Conservation (phyloP, 2,329 filamentous ascomycete genomes). For the Monosporascus sp. region DNA sequence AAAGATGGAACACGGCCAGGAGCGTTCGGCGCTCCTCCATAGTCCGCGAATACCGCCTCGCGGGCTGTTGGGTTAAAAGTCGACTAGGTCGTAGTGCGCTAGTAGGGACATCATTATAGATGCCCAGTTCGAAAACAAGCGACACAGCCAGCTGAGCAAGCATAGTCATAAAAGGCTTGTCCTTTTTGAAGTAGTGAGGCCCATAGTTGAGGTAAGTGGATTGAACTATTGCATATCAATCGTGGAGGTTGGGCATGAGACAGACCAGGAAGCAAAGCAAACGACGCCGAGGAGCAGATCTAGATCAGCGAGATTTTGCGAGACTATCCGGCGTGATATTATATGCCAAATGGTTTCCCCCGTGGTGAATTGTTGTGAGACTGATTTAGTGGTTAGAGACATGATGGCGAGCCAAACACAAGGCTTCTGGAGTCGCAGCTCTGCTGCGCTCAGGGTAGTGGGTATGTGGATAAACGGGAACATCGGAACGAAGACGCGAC, state of each 20-base stretch:
- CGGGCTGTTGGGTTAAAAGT: conserved; percentile 1
- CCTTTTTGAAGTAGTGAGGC: conserved; percentile 13
- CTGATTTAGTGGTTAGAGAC: conserved; percentile 5
- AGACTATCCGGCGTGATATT: conserved; percentile 14
- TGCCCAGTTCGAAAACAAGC: conserved; percentile 17
- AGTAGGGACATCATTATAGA: conserved; percentile 12
- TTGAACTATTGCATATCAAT: too few species aligned
- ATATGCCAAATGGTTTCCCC: conserved; percentile 14
- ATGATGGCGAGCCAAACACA: conserved; percentile 19
- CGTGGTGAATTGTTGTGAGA: conserved; percentile 13
- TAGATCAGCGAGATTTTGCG: conserved; percentile 11
- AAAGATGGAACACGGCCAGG: conserved; percentile 18
- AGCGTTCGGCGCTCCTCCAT: conserved; percentile 17
- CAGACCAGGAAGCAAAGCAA: conserved; percentile 15
- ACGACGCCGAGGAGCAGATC: conserved; percentile 14
- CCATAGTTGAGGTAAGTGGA: not conserved
- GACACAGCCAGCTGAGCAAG: conserved; percentile 18
- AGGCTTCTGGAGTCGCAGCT: conserved; percentile 13
- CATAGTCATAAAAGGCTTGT: conserved; percentile 22
- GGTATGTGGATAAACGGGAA: conserved; percentile 16
- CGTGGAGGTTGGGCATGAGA: conserved; percentile 1
- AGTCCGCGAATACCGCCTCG: conserved; percentile 6
- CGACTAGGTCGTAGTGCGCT: conserved; percentile 5
- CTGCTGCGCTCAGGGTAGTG: conserved; percentile 3
- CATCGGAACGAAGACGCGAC: conserved; percentile 10